Evolutionary conservation across 768 basidiomycete genomes (phyloP), one percentile per base, ranked within the genome.

Genomic region (Mycena floridula): DNA sequence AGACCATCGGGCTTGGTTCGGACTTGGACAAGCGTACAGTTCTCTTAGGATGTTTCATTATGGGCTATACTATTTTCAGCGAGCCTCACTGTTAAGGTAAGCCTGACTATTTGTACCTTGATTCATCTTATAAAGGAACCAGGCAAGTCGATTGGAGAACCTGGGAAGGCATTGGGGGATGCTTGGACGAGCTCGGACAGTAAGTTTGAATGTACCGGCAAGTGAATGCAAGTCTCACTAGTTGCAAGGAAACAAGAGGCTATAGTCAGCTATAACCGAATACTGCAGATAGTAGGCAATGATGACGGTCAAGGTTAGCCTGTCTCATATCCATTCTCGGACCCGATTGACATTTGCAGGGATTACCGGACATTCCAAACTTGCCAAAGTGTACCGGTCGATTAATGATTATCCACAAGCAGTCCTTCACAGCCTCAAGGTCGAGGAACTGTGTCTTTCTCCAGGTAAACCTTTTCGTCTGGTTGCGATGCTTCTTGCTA

Each of bases 1-100:
- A n/a, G 87, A 90, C 59, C 87, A 85, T 54, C 67, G 86, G 40
- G 86, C 85, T 1, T 90, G 87, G 87, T 85, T 83, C 55, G 87
- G 87, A 25, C 72, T 90, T 26, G 87, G 86, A 11, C 87, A 89
- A 53, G 81, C 85, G 23, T 90, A 89, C 57, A 83, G 84, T 50
- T 66, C 85, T 9, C 65, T 89, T 26, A 79, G 77, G 56, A 88
- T 89, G 84, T 81, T 80, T 23, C 74, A 79, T 52, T 89, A 88
- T 62, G 79, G 86, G 7, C 66, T 89, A 24, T 76, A 84, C 57
- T 90, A 89, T 25, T 40, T 39, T 21, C 48, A 45, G 36, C 36
- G 42, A 25, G 48, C 48, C 20, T 15, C 43, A 4, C 27, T 30
- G 25, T 30, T 49, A 5, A 44, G 43, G 48, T 48, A 24, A 8